Evolutionary conservation across 495 filamentous ascomycete genomes (phyloP), one percentile per base, ranked within the genome.

Genomic region (Halenospora varia): DNA sequence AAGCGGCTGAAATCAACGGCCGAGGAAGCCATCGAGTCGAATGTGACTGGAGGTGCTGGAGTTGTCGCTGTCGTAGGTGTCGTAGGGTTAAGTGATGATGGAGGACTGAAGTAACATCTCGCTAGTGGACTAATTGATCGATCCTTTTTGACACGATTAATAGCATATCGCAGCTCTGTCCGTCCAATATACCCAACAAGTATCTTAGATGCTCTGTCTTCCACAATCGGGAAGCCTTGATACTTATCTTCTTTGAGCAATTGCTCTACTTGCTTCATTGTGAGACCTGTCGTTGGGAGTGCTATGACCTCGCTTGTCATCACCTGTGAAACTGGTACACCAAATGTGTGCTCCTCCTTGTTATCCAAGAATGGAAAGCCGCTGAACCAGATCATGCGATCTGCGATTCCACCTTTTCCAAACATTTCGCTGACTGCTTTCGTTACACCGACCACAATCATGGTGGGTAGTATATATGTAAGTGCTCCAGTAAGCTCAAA

Each of bases 321-420:
- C 57, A 89, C 90, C 59, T 89, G 84, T 2, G 91, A 96, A 25
- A 97, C 93, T 0, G 94, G 90, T 2, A 97, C 94, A 35, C 93
- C 93, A 70, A 97, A 97, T 48, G 90, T 90, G 70, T 97, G 94
- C 51, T 97, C 95, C 73, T 97, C 95, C 69, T 98, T 98, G 71
- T 90, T 96, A 72, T 98, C 94, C 2, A 98, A 80, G 76, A 96
- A 97, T 0, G 94, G 94, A 66, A 97, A 97, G 17, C 94, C 94
- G 66, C 89, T 98, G 77, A 97, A 96, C 92, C 92, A 97, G 60
- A 98, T 98, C 90, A 96, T 96, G 59, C 94, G 87, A 70, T 98
- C 94, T 11, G 94, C 94, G 55, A 98, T 97, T 25, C 94, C 94
- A 3, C 95, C 94, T 65, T 95, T 96, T 22, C 92, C 89, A 66